These are phyloP conservation scores for Ustilago vetiveriae DNA, from an alignment of 1,284 basidiomycete genomes.

Conservation along the genomic window DNA sequence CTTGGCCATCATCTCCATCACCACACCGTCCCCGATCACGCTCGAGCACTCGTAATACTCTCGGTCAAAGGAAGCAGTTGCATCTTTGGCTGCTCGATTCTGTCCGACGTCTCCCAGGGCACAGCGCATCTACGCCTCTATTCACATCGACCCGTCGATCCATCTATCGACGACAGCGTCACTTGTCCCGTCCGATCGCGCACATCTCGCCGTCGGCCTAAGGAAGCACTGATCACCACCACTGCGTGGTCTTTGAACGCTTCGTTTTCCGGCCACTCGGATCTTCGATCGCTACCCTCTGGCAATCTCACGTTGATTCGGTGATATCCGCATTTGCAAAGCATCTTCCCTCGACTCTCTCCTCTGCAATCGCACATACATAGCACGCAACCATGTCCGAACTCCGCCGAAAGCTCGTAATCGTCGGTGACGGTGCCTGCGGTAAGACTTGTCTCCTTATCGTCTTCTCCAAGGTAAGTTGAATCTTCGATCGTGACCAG, in stretches of 20 bases:
- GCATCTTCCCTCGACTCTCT: conserved; percentile 3
- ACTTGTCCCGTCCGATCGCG: too few relatives aligned
- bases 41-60: too few relatives aligned
- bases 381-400: conserved; percentile 49
- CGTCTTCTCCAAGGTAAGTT: conserved; percentile 77
- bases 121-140: too few relatives aligned
- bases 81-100: too few relatives aligned
- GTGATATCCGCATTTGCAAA: not conserved
- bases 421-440: conserved; percentile 71
- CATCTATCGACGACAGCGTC: too few relatives aligned
- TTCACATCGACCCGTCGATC: too few relatives aligned
- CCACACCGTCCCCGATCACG: not conserved
- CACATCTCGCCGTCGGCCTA: too few relatives aligned
- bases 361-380: conserved; percentile 5
- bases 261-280: too few relatives aligned
- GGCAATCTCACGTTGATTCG: not conserved
- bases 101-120: too few relatives aligned
- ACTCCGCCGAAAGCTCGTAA: conserved; percentile 65
- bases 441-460: conserved; percentile 87
- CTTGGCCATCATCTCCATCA: conserved; percentile 8
- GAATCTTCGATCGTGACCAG: not conserved
- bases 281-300: not conserved
- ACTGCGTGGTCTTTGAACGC: too few relatives aligned
- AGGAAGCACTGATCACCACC: too few relatives aligned
- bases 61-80: too few relatives aligned